phyloP scores from a whole-genome alignment of 345 rosid genomes.

The Eucalyptus paniculata region DNA sequence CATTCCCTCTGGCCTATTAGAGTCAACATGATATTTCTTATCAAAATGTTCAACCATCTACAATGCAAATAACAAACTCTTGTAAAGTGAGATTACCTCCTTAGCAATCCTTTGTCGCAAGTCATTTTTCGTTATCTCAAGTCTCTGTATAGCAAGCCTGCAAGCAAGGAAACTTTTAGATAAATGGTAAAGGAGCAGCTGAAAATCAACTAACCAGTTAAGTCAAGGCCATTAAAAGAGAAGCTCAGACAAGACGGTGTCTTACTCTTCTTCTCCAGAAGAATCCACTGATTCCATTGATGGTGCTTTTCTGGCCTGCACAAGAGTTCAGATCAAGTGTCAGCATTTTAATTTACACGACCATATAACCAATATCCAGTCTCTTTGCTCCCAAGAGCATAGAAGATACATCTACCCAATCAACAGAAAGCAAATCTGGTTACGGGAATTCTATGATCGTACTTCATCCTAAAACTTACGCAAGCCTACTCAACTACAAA shows the following conservation, averaged over 20 bases:
- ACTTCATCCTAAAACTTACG: not conserved
- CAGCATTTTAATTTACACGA: not conserved
- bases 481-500: not conserved
- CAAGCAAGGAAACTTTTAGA: not conserved
- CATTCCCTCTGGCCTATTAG: slow-evolving; percentile 88
- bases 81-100: slow-evolving; percentile 49
- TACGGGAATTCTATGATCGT: not conserved
- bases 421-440: not conserved
- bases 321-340: not conserved
- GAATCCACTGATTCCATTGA: slow-evolving; percentile 90
- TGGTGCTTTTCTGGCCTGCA: slow-evolving; percentile 77
- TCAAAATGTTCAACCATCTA: slow-evolving; percentile 4
- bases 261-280: slow-evolving; percentile 99
- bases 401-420: not conserved
- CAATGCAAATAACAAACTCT: not conserved
- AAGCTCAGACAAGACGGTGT: not conserved
- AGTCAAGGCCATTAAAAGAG: not conserved
- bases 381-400: not conserved
- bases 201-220: not conserved
- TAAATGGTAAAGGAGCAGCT: not conserved
- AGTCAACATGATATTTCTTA: not conserved
- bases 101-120: slow-evolving; percentile 89
- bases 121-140: slow-evolving; percentile 92
- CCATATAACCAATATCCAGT: not conserved
- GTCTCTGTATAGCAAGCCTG: slow-evolving; percentile 96